phyloP scores from a whole-genome alignment of 768 basidiomycete species.

The Xanthoconium purpureum region DNA sequence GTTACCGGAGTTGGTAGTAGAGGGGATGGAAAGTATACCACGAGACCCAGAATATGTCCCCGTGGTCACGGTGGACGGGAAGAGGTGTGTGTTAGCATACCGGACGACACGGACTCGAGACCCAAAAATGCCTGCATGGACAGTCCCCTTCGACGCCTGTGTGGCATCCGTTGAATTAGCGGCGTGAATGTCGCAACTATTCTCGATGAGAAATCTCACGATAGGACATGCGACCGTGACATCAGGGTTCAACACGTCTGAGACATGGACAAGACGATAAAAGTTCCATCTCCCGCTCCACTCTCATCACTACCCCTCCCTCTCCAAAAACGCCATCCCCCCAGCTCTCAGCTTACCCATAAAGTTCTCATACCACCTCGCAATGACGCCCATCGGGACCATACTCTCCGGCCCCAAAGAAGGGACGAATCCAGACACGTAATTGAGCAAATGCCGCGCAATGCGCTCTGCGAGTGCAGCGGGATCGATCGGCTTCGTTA shows the following conservation, averaged over 20 bases:
- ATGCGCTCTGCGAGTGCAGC: conserved; percentile 23
- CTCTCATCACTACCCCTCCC: conserved; percentile 8
- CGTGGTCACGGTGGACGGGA: background rate
- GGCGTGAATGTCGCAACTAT: too few relatives aligned
- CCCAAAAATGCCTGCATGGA: too few relatives aligned
- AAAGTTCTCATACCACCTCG: conserved; percentile 72
- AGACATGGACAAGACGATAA: background rate
- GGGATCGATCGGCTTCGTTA: conserved; percentile 10
- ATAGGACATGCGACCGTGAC: too few relatives aligned
- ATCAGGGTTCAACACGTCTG: too few relatives aligned
- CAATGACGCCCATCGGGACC: conserved; percentile 61
- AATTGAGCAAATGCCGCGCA: conserved; percentile 74
- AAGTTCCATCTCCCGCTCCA: background rate
- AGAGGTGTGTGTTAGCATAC: too few relatives aligned
- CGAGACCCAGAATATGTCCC: background rate
- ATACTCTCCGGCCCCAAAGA: conserved; percentile 49
- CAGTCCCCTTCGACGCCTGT: too few relatives aligned
- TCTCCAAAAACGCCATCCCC: conserved; percentile 63
- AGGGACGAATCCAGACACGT: conserved; percentile 60
- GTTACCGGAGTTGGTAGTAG: conserved; percentile 10
- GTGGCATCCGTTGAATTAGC: too few relatives aligned
- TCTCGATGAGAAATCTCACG: background rate
- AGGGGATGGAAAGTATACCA: conserved; percentile 5
- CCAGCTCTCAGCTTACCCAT: conserved; percentile 53
- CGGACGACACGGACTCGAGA: too few relatives aligned